Evolutionary conservation across 441 rosid species (phyloP), one percentile per base, ranked within the genome.

Genomic region (Adansonia madagascariensis): DNA sequence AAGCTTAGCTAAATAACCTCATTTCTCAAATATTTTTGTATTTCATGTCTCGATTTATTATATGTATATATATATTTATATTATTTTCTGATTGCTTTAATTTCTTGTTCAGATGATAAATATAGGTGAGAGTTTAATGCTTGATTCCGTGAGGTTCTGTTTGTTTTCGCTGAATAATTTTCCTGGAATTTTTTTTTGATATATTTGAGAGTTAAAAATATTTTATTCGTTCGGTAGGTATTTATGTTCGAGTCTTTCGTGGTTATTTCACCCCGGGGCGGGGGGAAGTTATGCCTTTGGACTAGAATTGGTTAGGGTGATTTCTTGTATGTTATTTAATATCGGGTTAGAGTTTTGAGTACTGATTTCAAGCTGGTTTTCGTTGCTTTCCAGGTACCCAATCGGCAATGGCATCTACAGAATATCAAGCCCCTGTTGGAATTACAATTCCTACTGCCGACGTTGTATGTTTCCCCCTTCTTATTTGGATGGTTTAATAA

Each of bases 361-460:
- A 17, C 68, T 8, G 47, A 31, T 49, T 9, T 77, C 39, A 17
- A 15, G 71, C 52, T 41, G 74, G 27, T 22, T 44, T 66, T 82
- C 46, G 14, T 77, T 78, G 24, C 8, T 62, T 72, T 78, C 47
- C 71, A 63, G 84, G 74, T 66, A 80, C 64, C 64, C 43, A 56
- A 18, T 46, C 75, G 71, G 80, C 72, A 24, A 92, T 91, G 97
- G 97, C 84, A 47, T 65, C 89, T 60, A 22, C 80, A 53, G 84
- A 81, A 55, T 82, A 74, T 75, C 86, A 73, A 78, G 78, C 78
- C 20, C 78, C 84, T 4, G 69, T 82, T 67, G 81, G 59, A 74
- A 77, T 44, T 69, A 3, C 76, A 50, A 52, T 87, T 75, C 79
- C 91, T 0, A 57, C 78, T 47, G 83, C 92, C 59, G 88, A 85